Percentiles rank a stretch among this genome's conserved stretches.
Evolutionary conservation across 1,284 basidiomycete genomes (phyloP).

Genomic region (Psilocybe mexicana): DNA sequence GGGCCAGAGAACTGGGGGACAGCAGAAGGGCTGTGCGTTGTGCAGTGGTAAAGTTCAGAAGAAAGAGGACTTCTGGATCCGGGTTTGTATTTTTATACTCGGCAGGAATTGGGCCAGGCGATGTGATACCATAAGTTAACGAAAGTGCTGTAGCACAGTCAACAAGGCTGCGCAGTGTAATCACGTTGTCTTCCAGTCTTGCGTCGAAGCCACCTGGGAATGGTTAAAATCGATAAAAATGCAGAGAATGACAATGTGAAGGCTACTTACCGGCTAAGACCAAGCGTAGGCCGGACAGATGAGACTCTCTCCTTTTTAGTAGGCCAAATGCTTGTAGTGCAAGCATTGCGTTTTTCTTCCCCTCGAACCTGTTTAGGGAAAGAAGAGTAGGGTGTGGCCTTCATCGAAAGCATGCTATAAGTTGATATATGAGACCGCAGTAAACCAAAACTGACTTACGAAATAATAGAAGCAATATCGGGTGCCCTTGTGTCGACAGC

Average conservation of each 20-base stretch:
- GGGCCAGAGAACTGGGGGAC: conserved; percentile 61
- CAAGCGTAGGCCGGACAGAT: conserved; percentile 48
- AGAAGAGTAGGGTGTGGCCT: conserved; percentile 79
- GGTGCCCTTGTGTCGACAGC: conserved; percentile 42
- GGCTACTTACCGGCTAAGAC: conserved; percentile 70
- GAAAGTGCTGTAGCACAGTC: conserved; percentile 50
- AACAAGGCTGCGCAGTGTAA: conserved; percentile 47
- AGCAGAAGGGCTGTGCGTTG: conserved; percentile 81
- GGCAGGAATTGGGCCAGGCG: conserved; percentile 38
- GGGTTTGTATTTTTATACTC: conserved; percentile 35
- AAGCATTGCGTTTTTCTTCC: conserved; percentile 89
- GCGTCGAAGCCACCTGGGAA: conserved; percentile 58
- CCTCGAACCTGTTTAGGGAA: conserved; percentile 95
- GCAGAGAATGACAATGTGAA: background rate
- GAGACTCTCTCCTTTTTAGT: conserved; percentile 30
- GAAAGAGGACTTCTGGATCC: conserved; percentile 72
- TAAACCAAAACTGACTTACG: conserved; percentile 49
- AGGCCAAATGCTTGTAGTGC: conserved; percentile 80
- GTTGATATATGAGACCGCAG: background rate
- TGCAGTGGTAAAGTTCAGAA: conserved; percentile 82
- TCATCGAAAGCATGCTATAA: background rate
- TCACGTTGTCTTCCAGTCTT: conserved; percentile 46
- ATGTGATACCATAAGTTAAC: conserved; percentile 56
- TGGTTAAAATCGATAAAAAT: background rate
- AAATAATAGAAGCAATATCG: conserved; percentile 60